These are phyloP conservation scores for Spathaspora arborariae DNA, from an alignment of 805 yeast species.

Conservation along the genomic window DNA sequence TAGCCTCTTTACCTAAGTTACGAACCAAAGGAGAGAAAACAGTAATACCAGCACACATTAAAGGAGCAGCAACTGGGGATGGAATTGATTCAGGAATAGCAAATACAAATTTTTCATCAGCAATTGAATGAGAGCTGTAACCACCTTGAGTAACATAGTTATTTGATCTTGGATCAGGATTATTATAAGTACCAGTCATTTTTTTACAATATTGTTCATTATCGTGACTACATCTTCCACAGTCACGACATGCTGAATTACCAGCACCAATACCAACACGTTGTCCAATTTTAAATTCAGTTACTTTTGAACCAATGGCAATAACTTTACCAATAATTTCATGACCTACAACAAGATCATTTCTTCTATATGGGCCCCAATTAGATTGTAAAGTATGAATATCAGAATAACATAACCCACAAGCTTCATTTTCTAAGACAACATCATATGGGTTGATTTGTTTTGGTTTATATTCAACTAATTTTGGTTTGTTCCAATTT, in stretches of 20 bases:
- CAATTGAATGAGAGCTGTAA: slow-evolving; percentile 46
- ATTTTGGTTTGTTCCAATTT: slow-evolving; percentile 32
- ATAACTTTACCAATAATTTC: slow-evolving; percentile 63
- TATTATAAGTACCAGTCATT: slow-evolving; percentile 49
- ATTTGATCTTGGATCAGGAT: slow-evolving; percentile 30
- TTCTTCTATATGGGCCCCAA: slow-evolving; percentile 40
- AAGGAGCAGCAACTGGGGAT: slow-evolving; percentile 46
- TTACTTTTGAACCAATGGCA: slow-evolving; percentile 55
- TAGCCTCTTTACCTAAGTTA: slow-evolving; percentile 28
- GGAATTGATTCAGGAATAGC: slow-evolving; percentile 44
- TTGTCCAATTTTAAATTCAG: slow-evolving; percentile 57
- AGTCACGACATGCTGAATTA: slow-evolving; percentile 55
- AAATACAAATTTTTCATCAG: slow-evolving; percentile 42
- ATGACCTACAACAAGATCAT: slow-evolving; percentile 53
- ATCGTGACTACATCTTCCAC: slow-evolving; percentile 47
- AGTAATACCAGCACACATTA: slow-evolving; percentile 56
- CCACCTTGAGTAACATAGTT: slow-evolving; percentile 43
- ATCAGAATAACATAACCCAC: slow-evolving; percentile 67
- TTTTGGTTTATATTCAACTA: slow-evolving; percentile 26
- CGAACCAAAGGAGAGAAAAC: slow-evolving; percentile 48
- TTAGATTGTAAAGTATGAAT: slow-evolving; percentile 52
- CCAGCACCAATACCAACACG: slow-evolving; percentile 82
- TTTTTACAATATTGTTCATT: slow-evolving; percentile 49
- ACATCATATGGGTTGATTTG: slow-evolving; percentile 38
- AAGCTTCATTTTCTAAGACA: slow-evolving; percentile 55